Evolutionary conservation across 768 basidiomycete species (phyloP), one percentile per base, ranked within the genome.

Genomic region (Amanita molliuscula): DNA sequence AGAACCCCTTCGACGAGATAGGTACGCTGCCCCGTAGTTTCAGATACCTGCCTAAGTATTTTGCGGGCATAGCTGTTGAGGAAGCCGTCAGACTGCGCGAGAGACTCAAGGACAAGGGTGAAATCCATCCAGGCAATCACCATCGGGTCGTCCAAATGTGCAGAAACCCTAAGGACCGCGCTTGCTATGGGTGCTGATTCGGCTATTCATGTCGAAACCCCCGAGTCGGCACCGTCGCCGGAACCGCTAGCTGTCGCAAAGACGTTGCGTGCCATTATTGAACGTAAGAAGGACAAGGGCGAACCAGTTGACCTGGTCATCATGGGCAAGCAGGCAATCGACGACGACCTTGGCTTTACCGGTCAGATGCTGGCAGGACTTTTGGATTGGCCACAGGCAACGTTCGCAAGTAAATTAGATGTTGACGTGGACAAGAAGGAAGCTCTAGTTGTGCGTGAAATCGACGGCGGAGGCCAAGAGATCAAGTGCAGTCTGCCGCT

Each of bases 1-100:
- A 97, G 94, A 98, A 98, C 67, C 95, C 96, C 0, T 98, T 97
- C 60, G 95, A 98, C 64, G 96, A 99, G 70, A 98, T 98, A 61
- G 95, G 93, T 93, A 48, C 47, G 67, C 58, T 28, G 43, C 28
- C n/a, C 53, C 29, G 33, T 35, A 6, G 23, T 25, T 29, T 26
- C 18, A 37, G 8, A 21, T 20, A 29, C 37, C 8, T 5, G 11
- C 21, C 16, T 36, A 20, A 26, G 9, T 26, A 3, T 16, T 28
- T 26, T 9, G 16, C 5, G 4, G 2, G 5, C 3, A 4, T 40
- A 94, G 95, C 95, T 49, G 87, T 99, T 48, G 96, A 99, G 69
- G 96, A 98, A 66, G 95, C 96, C 48, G 82, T 97, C 43, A 87
- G 92, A 42, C 70, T 97, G n/a, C 88, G 95, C 31, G 90, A 96